phyloP scores from a whole-genome alignment of 208 protist genomes.

The Plasmodiophora brassicae region DNA sequence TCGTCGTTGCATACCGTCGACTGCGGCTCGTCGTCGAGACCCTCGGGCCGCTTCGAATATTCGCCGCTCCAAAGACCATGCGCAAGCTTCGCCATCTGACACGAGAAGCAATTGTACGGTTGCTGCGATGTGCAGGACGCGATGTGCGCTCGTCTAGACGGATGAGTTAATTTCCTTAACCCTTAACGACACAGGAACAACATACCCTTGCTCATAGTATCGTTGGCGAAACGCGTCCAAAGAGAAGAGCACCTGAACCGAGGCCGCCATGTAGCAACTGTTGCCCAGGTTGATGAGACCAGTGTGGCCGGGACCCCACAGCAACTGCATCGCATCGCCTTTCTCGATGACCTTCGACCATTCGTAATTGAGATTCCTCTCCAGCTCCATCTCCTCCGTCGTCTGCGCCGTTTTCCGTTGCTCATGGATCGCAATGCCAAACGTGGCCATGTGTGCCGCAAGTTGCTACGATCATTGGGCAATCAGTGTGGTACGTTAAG shows the following conservation, averaged over 20 bases:
- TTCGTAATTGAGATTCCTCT: constrained; percentile 54
- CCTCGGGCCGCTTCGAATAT: constrained; percentile 65
- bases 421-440: constrained; percentile 80
- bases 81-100: constrained; percentile 79
- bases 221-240: constrained; percentile 68
- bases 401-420: constrained; percentile 76
- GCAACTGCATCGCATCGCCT: constrained; percentile 62
- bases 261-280: constrained; percentile 67
- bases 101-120: background rate
- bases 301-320: constrained; percentile 83
- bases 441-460: constrained; percentile 81
- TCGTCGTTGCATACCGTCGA: too few relatives aligned
- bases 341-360: constrained; percentile 33
- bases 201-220: constrained; percentile 55
- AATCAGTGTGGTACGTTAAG: too few relatives aligned
- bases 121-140: background rate
- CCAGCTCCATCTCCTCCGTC: constrained; percentile 88
- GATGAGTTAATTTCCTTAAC: too few relatives aligned
- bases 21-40: constrained; percentile 48
- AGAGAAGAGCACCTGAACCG: constrained; percentile 83
- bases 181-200: too few relatives aligned
- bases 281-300: constrained; percentile 93
- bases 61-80: constrained; percentile 79
- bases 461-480: too few relatives aligned
- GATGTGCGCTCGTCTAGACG: background rate